phyloP scores from a whole-genome alignment of 2,329 filamentous ascomycete genomes.

The Colletotrichum nymphaeae region DNA sequence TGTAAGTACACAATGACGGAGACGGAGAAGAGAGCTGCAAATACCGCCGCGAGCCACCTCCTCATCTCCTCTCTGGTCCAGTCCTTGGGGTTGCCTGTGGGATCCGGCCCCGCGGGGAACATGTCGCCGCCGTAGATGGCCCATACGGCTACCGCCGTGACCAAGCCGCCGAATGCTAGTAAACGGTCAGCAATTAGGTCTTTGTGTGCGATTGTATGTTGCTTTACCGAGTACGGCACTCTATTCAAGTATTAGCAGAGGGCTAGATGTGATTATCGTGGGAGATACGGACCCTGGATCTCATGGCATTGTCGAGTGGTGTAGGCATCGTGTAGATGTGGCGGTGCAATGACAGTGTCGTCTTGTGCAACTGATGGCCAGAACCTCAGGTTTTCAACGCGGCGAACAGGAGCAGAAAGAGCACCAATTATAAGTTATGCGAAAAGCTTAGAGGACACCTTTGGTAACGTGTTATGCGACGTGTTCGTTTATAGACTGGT shows the following conservation, averaged over 20 bases:
- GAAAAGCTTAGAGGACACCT: background rate
- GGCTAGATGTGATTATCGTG: conserved; percentile 13
- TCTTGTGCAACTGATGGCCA: background rate
- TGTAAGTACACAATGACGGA: conserved; percentile 32
- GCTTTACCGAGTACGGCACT: conserved; percentile 32
- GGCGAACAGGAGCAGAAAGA: too few relatives aligned
- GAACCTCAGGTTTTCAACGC: background rate
- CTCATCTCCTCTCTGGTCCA: conserved; percentile 87
- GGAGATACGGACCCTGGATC: conserved; percentile 70
- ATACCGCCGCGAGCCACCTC: conserved; percentile 83
- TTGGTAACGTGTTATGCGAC: conserved; percentile 3
- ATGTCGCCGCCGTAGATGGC: conserved; percentile 87
- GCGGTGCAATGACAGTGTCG: conserved; percentile 1
- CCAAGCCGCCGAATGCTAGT: conserved; percentile 82
- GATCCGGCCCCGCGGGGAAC: conserved; percentile 80
- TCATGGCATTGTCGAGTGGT: conserved; percentile 74
- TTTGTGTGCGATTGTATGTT: too few relatives aligned
- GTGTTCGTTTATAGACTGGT: conserved; percentile 10
- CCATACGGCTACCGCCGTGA: conserved; percentile 85
- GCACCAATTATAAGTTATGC: too few relatives aligned
- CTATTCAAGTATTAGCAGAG: conserved; percentile 3
- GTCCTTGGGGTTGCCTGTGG: conserved; percentile 75
- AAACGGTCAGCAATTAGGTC: background rate
- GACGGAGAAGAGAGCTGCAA: conserved; percentile 41
- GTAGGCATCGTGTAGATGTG: conserved; percentile 69